Base-by-base conservation (phyloP, 2,329 filamentous ascomycete species). In the Colletotrichum scovillei region DNA sequence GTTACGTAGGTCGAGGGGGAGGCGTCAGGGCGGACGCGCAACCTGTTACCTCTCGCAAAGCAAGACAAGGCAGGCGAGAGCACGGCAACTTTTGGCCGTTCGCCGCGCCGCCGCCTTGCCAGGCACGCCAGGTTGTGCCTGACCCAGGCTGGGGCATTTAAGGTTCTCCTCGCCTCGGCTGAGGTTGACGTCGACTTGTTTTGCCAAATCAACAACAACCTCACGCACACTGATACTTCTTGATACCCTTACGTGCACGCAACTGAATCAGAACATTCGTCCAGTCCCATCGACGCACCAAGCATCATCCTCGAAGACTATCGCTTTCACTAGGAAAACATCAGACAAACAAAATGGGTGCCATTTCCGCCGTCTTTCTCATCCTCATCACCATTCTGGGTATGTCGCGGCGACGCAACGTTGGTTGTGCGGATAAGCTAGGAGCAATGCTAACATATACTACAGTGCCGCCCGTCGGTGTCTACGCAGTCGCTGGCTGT, bases 381-480 rank as follows among this genome's bases (percentile, higher is more conserved):
- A 80, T 89, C 58, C 77, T 90, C 71, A 84, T 89, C 79, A 90
- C 88, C 76, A 81, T 90, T 69, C 76, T 90, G 75, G 85, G 88
- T 90, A 80, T 74, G 87, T 80, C 35, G 19, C 32, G 24, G 12
- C 52, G 59, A 32, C 11, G 24, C 30, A 49, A 49, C 19, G 19
- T 11, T n/a, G 19, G 42, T 22, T 49, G 42, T 3, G 30, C 7
- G 28, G 5, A 53, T 5, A 35, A 24, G n/a, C 12, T 19, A 11
- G 24, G 32, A 12, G 2, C 12, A 8, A 71, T n/a, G 64, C 78
- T 80, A 72, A 81, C 75, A 30, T 42, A 24, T 32, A 49, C n/a
- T 71, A 49, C 75, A 94, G 92, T 92, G 72, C 92, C 92, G 64
- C 92, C 92, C 16, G 80, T 92, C 67, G 92, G 91, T 63, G 91